Percentiles rank a stretch among this genome's conserved stretches.
Conservation (phyloP, 2,329 filamentous ascomycete genomes). For the Xylaria polymorpha region DNA sequence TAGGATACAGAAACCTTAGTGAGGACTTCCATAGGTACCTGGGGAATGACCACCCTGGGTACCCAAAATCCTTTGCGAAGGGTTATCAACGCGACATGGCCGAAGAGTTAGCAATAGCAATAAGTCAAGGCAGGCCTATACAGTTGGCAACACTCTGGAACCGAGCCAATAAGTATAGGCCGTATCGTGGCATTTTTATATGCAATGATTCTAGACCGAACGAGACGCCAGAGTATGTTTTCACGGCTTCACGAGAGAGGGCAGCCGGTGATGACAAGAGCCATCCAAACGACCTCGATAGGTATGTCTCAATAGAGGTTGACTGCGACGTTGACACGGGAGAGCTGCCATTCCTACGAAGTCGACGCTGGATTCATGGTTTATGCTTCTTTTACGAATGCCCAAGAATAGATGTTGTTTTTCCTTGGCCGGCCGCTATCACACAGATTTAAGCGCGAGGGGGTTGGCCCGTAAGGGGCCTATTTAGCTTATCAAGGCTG, state of each 20-base stretch:
- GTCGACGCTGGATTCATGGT: slow-evolving; percentile 23
- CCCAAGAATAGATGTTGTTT: slow-evolving; percentile 5
- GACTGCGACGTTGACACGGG: not conserved
- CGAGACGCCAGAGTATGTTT: slow-evolving; percentile 7
- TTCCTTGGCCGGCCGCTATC: slow-evolving; percentile 9
- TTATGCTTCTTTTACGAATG: slow-evolving; percentile 29
- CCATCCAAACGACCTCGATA: slow-evolving; percentile 18
- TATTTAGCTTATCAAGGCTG: too few relatives aligned
- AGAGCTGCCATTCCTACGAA: not conserved
- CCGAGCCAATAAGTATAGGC: not conserved
- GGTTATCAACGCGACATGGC: slow-evolving; percentile 5
- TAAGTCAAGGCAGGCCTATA: not conserved
- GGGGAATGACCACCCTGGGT: not conserved
- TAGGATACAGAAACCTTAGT: not conserved
- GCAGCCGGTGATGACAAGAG: not conserved
- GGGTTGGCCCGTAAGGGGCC: too few relatives aligned
- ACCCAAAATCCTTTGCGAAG: slow-evolving; percentile 3
- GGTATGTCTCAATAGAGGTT: slow-evolving; percentile 20
- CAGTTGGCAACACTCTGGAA: not conserved
- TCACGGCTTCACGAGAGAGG: slow-evolving; percentile 19
- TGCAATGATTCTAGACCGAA: not conserved
- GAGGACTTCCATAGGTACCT: not conserved
- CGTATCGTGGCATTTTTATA: slow-evolving; percentile 18
- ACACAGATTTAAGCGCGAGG: not conserved
- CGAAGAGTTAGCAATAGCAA: slow-evolving; percentile 5